Evolutionary conservation across 1,139 yeast species (phyloP).

Genomic region (Candida glucosophila): DNA sequence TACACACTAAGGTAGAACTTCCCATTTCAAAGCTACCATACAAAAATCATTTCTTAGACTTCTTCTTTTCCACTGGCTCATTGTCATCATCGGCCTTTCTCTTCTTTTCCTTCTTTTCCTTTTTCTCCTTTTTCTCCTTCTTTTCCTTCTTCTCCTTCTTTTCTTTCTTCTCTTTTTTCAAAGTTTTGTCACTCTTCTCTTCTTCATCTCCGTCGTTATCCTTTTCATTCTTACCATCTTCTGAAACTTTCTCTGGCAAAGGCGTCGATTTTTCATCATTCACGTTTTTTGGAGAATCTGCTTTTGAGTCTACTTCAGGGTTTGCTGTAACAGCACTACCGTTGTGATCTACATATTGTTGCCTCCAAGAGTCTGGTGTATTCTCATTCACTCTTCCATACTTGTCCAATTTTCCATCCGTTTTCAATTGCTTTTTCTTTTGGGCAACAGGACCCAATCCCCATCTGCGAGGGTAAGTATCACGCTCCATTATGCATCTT

Average conservation of each 20-base stretch:
- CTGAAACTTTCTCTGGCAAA: constrained; percentile 17
- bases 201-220: constrained; percentile 25
- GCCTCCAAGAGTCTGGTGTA: constrained; percentile 92
- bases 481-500: constrained; percentile 99
- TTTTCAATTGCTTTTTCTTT: constrained; percentile 96
- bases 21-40: no score
- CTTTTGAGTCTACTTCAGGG: constrained; percentile 41
- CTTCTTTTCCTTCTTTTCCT: constrained; percentile 49
- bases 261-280: constrained; percentile 23
- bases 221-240: constrained; percentile 44
- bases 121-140: constrained; percentile 52
- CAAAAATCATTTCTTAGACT: constrained; percentile 27
- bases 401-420: constrained; percentile 95
- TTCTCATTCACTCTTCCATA: constrained; percentile 88
- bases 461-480: constrained; percentile 99
- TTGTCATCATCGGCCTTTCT: constrained; percentile 57
- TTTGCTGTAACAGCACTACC: constrained; percentile 44
- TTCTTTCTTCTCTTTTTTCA: constrained; percentile 59
- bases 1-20: no score
- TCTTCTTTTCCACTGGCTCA: constrained; percentile 39
- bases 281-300: constrained; percentile 43
- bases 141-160: constrained; percentile 2
- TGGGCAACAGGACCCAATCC: constrained; percentile 98
- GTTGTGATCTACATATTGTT: constrained; percentile 74
- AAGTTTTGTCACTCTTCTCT: constrained; percentile 39